Percentiles rank a stretch among this genome's conserved stretches.
Conservation (phyloP, 805 yeast genomes). For the Zygosaccharomyces bailii region DNA sequence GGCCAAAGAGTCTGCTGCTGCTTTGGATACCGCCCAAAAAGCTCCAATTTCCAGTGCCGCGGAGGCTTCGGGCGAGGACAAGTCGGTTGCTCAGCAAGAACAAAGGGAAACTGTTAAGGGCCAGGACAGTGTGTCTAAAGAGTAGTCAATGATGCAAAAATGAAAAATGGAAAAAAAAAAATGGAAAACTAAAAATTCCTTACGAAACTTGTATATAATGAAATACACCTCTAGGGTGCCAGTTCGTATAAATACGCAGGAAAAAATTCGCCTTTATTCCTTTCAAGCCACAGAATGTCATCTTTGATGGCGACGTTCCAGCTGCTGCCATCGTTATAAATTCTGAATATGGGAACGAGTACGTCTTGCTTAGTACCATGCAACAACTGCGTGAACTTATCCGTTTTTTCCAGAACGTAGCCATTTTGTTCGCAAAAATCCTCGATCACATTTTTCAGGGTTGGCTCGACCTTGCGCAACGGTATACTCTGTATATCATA, state of each 20-base stretch:
- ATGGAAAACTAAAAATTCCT: neutral
- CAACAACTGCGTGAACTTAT: conserved; percentile 22
- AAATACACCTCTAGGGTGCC: neutral
- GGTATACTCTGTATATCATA: conserved; percentile 38
- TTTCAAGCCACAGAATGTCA: conserved; percentile 58
- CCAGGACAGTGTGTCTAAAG: neutral
- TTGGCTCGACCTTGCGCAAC: conserved; percentile 40
- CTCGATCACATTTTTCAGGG: conserved; percentile 65
- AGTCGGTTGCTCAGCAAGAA: neutral
- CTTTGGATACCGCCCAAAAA: conserved; percentile 15
- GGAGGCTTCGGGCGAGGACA: neutral
- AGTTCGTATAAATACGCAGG: conserved; percentile 15
- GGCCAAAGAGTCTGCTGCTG: conserved; percentile 25
- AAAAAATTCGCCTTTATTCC: conserved; percentile 8
- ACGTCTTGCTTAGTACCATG: conserved; percentile 27
- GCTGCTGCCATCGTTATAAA: conserved; percentile 8
- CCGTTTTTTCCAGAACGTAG: conserved; percentile 31
- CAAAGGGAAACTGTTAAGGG: neutral
- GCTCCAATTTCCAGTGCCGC: too few species aligned
- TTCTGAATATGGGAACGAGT: conserved; percentile 26
- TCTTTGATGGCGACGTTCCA: conserved; percentile 47
- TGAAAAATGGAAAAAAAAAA: neutral
- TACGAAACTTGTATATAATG: conserved; percentile 8
- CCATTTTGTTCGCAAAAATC: conserved; percentile 53
- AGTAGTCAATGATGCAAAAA: neutral